A percentile compares a stretch with the other conserved stretches of the same genome.
These are phyloP conservation scores for Cucurbita moschata DNA, from an alignment of 306 rosid genomes.

Conservation along the genomic window DNA sequence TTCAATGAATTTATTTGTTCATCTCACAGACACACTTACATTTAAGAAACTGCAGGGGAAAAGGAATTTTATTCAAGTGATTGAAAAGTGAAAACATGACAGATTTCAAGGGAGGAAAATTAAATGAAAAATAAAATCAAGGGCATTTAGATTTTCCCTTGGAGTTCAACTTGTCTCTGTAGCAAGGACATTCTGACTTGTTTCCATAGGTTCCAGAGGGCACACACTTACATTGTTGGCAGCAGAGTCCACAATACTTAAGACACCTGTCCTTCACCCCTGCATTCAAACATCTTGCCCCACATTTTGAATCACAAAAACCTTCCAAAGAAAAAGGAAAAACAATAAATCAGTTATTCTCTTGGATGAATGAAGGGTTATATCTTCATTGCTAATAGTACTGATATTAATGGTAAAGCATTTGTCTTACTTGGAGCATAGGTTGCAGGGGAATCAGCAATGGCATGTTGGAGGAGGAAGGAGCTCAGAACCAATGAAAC, in stretches of 20 bases:
- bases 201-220: constrained; percentile 23
- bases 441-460: constrained; percentile 5
- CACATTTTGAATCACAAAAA: constrained; percentile 13
- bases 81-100: neutral
- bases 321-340: neutral
- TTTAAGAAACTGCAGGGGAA: neutral
- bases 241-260: constrained; percentile 23
- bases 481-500: constrained; percentile 8
- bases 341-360: neutral
- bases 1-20: neutral
- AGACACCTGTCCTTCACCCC: constrained; percentile 15
- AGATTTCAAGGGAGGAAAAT: neutral
- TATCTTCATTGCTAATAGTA: neutral
- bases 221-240: constrained; percentile 16
- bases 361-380: neutral
- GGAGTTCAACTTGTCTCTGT: constrained; percentile 23
- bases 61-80: neutral
- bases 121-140: neutral
- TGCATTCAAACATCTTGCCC: constrained; percentile 16
- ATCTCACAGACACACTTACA: neutral
- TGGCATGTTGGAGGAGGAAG: constrained; percentile 1
- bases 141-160: constrained; percentile 24
- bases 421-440: neutral
- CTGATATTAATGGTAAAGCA: neutral
- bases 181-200: constrained; percentile 25